Conservation (phyloP, 2,329 filamentous ascomycete genomes). For the Ophiostoma piceae region DNA sequence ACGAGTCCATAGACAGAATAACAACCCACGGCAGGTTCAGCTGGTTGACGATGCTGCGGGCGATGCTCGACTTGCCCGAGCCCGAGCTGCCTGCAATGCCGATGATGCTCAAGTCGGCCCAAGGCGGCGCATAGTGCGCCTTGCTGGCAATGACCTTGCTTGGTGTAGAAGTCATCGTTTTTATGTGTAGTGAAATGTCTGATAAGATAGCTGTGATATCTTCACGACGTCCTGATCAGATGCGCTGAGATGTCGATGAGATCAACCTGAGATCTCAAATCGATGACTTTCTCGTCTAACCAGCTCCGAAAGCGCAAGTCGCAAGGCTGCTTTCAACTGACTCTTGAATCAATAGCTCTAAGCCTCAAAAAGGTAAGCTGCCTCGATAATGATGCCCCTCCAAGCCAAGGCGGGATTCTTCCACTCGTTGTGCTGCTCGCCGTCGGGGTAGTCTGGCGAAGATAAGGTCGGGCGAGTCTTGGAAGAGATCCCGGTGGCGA, state of each 20-base stretch:
- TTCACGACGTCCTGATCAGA: no score
- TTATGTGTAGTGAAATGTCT: not conserved
- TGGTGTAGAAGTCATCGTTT: conserved; percentile 14
- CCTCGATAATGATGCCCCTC: not conserved
- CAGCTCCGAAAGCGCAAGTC: not conserved
- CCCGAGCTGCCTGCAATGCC: conserved; percentile 93
- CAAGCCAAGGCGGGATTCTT: conserved; percentile 2
- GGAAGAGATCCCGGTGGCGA: conserved; percentile 6
- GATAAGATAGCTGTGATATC: not conserved
- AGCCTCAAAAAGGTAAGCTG: not conserved
- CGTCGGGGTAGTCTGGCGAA: not conserved
- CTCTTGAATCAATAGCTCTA: not conserved
- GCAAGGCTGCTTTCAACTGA: not conserved
- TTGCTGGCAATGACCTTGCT: conserved; percentile 47
- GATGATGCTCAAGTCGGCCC: conserved; percentile 94
- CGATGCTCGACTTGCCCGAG: conserved; percentile 88
- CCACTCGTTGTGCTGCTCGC: not conserved
- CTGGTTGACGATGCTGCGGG: conserved; percentile 82
- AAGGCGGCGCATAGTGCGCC: conserved; percentile 85
- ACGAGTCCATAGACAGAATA: conserved; percentile 97
- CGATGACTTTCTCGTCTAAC: not conserved
- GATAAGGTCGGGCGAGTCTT: conserved; percentile 9
- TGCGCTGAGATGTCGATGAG: not conserved
- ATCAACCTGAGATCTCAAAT: not conserved
- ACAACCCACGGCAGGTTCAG: conserved; percentile 96